Conservation (phyloP, 2,329 filamentous ascomycete species). For the Botrytis pseudocinerea region DNA sequence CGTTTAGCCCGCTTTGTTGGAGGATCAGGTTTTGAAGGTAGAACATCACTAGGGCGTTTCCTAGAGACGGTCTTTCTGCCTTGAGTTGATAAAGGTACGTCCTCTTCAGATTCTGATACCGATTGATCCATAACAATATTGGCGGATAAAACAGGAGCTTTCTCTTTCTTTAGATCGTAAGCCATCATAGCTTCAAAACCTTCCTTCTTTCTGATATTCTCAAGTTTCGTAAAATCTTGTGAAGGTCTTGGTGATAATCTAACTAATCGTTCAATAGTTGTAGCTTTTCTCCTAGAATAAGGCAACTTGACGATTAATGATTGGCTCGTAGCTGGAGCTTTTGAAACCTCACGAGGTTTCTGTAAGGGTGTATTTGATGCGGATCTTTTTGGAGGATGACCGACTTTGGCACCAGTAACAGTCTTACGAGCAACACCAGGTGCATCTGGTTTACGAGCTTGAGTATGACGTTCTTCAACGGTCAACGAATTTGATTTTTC, state of each 20-base stretch:
- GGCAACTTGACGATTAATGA: slow-evolving; percentile 37
- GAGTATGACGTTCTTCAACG: slow-evolving; percentile 40
- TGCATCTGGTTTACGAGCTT: slow-evolving; percentile 38
- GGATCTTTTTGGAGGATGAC: slow-evolving; percentile 37
- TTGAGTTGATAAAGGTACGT: slow-evolving; percentile 20
- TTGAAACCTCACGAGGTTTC: slow-evolving; percentile 25
- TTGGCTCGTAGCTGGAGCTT: slow-evolving; percentile 20
- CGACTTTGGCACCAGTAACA: slow-evolving; percentile 34
- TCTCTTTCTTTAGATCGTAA: slow-evolving; percentile 11
- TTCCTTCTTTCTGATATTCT: slow-evolving; percentile 26
- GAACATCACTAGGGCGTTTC: slow-evolving; percentile 35
- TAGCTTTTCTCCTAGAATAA: slow-evolving; percentile 36
- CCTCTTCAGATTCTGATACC: slow-evolving; percentile 33
- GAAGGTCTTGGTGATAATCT: slow-evolving; percentile 29
- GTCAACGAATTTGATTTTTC: slow-evolving; percentile 30
- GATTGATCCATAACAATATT: neutral
- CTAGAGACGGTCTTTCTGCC: slow-evolving; percentile 24
- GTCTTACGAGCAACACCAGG: slow-evolving; percentile 41
- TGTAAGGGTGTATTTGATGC: slow-evolving; percentile 29
- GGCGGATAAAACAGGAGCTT: neutral
- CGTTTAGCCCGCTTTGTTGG: slow-evolving; percentile 43
- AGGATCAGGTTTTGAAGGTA: slow-evolving; percentile 35
- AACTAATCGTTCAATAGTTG: slow-evolving; percentile 37
- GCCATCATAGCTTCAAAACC: slow-evolving; percentile 25
- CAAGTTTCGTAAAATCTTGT: slow-evolving; percentile 23